Evolutionary conservation across 768 basidiomycete species (phyloP), one percentile per base, ranked within the genome.

Genomic region (Rickenella mellea): DNA sequence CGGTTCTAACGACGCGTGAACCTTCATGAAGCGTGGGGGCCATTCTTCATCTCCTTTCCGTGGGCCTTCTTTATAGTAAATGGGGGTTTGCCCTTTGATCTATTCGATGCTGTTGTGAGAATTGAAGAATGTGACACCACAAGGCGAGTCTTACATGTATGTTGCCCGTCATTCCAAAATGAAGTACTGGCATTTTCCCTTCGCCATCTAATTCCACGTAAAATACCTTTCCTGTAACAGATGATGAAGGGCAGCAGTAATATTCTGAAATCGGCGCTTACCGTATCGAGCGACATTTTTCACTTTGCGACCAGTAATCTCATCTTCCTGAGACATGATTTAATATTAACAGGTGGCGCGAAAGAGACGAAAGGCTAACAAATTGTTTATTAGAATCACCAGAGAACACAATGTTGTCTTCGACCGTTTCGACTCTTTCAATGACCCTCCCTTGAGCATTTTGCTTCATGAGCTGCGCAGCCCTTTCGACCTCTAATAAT

Each of bases 151-250:
- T 26, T 40, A 76, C 80, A 63, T 81, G 78, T 26, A 88, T 64
- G 75, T 78, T 82, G n/a, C 85, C 85, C 1, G 84, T 87, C 86
- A 88, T 89, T 2, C 85, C 86, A 49, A 88, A 84, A 54, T 88
- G 85, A 37, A 87, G 59, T 2, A 87, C 78, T 3, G 84, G 84
- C 48, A 73, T 56, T 51, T 65, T 67, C 0, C 82, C 83, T 11
- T 62, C 45, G 6, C 81, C 82, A 24, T 74, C 70, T 2, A 88
- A 66, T 32, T 70, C 67, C 9, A 88, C 56, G 51, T 80, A 89
- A 46, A 81, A 78, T n/a, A 72, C 64, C 56, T 83, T 76, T 40
- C 80, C 76, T 77, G 41, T 15, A 26, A 14, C 21, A n/a, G 36
- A 37, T 33, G 35, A 29, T 37, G 32, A 12, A 28, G 15, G 20